Evolutionary conservation across 441 rosid genomes (phyloP).

Genomic region (Eutrema salsugineum): DNA sequence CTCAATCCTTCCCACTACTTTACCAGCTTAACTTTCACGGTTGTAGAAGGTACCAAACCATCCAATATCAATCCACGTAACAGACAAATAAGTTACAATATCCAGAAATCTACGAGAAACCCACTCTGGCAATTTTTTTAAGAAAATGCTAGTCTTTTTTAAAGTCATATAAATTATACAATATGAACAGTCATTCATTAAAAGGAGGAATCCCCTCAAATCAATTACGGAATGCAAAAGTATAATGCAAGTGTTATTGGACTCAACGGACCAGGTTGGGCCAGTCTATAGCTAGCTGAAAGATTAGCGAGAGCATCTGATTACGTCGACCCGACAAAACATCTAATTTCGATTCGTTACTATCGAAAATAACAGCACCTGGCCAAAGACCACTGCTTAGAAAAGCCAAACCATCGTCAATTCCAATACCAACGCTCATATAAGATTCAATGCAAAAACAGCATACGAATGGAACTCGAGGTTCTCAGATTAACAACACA

Average conservation of each 20-base stretch:
- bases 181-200: too few species aligned
- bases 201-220: too few species aligned
- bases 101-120: background rate
- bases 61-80: background rate
- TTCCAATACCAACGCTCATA: background rate
- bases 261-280: too few species aligned
- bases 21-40: background rate
- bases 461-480: slow-evolving; percentile 2
- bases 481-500: slow-evolving; percentile 21
- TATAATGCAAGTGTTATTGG: too few species aligned
- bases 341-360: background rate
- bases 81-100: background rate
- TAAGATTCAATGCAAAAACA: slow-evolving; percentile 11
- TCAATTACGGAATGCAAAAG: too few species aligned
- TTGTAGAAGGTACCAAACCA: background rate
- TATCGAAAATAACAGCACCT: background rate
- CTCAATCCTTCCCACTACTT: too few species aligned
- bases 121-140: too few species aligned
- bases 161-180: too few species aligned
- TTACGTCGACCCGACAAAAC: background rate
- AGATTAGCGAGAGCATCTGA: background rate
- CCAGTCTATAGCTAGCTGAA: background rate
- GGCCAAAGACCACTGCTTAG: background rate
- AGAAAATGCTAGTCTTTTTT: too few species aligned
- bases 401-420: background rate